Conservation (phyloP, 345 rosid genomes). For the Cardamine resedifolia region DNA sequence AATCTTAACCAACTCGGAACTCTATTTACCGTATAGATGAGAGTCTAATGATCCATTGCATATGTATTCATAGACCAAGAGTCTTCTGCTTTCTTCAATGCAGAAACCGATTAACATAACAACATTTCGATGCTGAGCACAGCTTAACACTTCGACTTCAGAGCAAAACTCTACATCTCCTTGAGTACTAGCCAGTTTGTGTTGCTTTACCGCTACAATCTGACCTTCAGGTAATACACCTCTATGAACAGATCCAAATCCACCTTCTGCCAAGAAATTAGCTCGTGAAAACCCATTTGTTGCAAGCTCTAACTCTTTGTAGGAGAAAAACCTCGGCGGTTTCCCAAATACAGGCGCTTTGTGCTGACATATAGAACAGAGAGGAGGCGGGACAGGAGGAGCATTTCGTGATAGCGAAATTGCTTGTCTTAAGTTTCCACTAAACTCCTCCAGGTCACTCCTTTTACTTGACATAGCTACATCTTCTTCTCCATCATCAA, state of each 20-base stretch:
- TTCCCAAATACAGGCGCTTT: constrained; percentile 51
- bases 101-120: constrained; percentile 70
- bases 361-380: constrained; percentile 63
- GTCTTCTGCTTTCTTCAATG: constrained; percentile 50
- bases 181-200: constrained; percentile 47
- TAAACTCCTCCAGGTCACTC: constrained; percentile 54
- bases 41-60: constrained; percentile 68
- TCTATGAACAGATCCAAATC: constrained; percentile 54
- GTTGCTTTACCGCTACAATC: constrained; percentile 61
- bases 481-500: constrained; percentile 51
- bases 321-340: constrained; percentile 51
- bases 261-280: constrained; percentile 59
- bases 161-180: constrained; percentile 64
- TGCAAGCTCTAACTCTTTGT: constrained; percentile 48
- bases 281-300: constrained; percentile 50
- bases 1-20: background rate
- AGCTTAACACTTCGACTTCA: constrained; percentile 64
- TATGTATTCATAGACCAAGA: constrained; percentile 62
- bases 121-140: constrained; percentile 67
- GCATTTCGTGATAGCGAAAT: constrained; percentile 64
- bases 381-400: constrained; percentile 53
- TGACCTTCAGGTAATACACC: constrained; percentile 59
- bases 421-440: constrained; percentile 74
- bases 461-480: constrained; percentile 43
- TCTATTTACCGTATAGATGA: constrained; percentile 54